These are phyloP conservation scores for Termitomyces sp. DNA, from an alignment of 768 basidiomycete species.

Conservation along the genomic window DNA sequence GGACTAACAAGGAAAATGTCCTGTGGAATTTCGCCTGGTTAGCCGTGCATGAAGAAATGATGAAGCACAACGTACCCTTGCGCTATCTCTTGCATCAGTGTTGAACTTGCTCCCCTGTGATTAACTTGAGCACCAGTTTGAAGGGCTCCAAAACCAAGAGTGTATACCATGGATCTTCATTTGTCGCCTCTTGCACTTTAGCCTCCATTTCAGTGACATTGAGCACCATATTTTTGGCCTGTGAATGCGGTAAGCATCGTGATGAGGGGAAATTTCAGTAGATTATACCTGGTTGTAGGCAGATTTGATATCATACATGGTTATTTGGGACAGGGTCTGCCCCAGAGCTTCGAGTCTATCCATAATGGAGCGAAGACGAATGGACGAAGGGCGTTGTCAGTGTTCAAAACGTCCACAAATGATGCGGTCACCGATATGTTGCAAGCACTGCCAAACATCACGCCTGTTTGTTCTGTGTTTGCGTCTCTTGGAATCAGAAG, in stretches of 20 bases:
- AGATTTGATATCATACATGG: conserved; percentile 89
- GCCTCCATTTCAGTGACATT: conserved; percentile 97
- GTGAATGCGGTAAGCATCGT: not conserved
- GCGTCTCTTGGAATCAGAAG: too few species aligned
- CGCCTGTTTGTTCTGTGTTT: too few species aligned
- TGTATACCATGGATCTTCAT: conserved; percentile 95
- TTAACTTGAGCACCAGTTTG: conserved; percentile 2
- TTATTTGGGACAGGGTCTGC: conserved; percentile 71
- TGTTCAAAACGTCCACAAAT: not conserved
- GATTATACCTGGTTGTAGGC: conserved; percentile 83
- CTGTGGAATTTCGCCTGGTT: conserved; percentile 30
- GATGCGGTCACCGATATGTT: not conserved
- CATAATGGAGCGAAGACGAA: conserved; percentile 36
- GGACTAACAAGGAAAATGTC: conserved; percentile 92
- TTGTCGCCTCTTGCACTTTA: conserved; percentile 94
- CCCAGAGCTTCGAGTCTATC: conserved; percentile 75
- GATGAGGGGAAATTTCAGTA: not conserved
- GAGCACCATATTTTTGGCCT: conserved; percentile 96
- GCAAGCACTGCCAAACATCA: conserved; percentile 9
- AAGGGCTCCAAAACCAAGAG: not conserved
- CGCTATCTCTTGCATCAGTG: conserved; percentile 97
- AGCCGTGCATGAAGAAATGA: not conserved
- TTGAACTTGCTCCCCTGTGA: conserved; percentile 87
- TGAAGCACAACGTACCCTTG: conserved; percentile 57
- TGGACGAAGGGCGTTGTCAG: conserved; percentile 5